phyloP scores from a whole-genome alignment of 1,284 basidiomycete species.

The Uromyces viciae-fabae region DNA sequence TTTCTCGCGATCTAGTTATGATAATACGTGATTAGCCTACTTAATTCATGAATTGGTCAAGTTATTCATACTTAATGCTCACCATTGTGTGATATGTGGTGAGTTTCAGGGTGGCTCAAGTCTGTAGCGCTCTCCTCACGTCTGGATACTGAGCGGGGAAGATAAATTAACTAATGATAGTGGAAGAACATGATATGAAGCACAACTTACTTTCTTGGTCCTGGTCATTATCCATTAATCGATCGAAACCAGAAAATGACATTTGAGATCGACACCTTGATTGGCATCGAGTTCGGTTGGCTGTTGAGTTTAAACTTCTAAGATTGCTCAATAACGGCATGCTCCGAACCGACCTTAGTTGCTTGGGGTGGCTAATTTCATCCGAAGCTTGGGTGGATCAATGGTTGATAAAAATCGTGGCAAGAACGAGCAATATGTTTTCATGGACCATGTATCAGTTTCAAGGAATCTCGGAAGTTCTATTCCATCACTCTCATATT shows the following conservation, averaged over 20 bases:
- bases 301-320: neutral
- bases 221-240: neutral
- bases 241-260: slow-evolving; percentile 18
- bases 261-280: slow-evolving; percentile 16
- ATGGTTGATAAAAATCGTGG: too few species aligned
- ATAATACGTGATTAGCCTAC: neutral
- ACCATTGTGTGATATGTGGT: too few species aligned
- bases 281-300: neutral
- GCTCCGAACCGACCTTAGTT: slow-evolving; percentile 14
- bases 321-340: slow-evolving; percentile 11
- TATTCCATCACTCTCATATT: too few species aligned
- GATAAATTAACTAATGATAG: too few species aligned
- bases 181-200: too few species aligned
- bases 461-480: too few species aligned
- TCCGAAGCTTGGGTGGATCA: neutral
- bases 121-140: too few species aligned
- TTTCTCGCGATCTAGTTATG: neutral
- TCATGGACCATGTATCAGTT: too few species aligned
- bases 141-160: too few species aligned
- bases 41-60: neutral
- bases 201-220: neutral
- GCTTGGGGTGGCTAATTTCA: neutral
- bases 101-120: too few species aligned
- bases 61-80: neutral
- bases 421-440: too few species aligned